Evolutionary conservation across 768 basidiomycete species (phyloP), one percentile per base, ranked within the genome.

Genomic region (Tulasnella sp.): DNA sequence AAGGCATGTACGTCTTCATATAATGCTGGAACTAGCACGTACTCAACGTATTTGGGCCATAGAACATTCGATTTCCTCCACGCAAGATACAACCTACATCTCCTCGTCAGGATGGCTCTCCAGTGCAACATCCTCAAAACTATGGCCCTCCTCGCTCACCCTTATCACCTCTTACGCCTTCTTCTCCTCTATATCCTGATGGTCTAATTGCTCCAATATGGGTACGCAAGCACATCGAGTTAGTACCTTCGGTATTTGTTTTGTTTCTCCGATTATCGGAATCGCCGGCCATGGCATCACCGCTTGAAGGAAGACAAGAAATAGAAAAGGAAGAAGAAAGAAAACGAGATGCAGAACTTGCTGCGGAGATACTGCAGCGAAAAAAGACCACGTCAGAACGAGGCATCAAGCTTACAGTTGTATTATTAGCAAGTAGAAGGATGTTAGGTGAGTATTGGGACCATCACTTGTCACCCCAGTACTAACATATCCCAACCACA

Each of bases 191-290:
- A 7, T 77, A 89, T 64, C 95, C 95, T 0, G 95, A 99, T 62
- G 95, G 95, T 0, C 67, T 99, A 48, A 89, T 99, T 47, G 90
- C 95, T 2, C 95, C 95, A 1, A 89, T 98, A 62, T 99, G 95
- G 95, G 79, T 98, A 29, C 75, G 91, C 37, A 99, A 98, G 65
- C 95, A 99, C 61, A 86, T 86, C 0, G 78, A 86, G 1, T 78
- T 95, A 28, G 67, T 96, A 0, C 95, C 95, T 0, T 82, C 87
- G 20, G 92, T 96, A 0, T 93, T 96, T 64, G 85, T 98, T 7
- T 71, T 95, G 54, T 95, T 96, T 63, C 67, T 86, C 49, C 78
- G 86, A 49, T 70, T 98, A 54, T 90, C 72, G 60, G 92, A 96
- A 63, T 51, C 49, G 12, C 56, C 67, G 5, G 6, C 52, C 9